Evolutionary conservation across 2,329 filamentous ascomycete genomes (phyloP), one percentile per base, ranked within the genome.

Genomic region (Metarhizium robertsii): DNA sequence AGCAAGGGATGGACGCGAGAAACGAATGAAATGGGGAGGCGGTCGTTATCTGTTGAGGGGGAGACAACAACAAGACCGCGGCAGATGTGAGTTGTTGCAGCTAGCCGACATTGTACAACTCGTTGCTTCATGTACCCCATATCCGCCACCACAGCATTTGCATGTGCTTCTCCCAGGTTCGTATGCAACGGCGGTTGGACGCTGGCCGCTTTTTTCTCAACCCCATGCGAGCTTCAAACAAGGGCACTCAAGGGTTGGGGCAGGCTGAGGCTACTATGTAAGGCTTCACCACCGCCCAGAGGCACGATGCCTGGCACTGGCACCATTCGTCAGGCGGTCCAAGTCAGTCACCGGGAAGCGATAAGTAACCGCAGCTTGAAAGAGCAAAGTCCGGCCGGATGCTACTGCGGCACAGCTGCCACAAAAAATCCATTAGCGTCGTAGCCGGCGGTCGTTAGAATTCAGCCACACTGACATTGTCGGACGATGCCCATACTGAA

Each of bases 1-100:
- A 57, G 53, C 49, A 54, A 48, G 53, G 55, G 40, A 40, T 49
- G 29, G 43, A 49, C 52, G 50, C 45, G 34, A 30, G n/a, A 16
- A 43, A 14, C n/a, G 29, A 30, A 43, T 40, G n/a, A 48, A 18
- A 18, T 25, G 52, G 40, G 52, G 49, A 45, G 14, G 42, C 47
- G 52, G 45, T 8, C 54, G 34, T 46, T 18, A n/a, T 46, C 43
- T 46, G n/a, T 25, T 46, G 43, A 46, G n/a, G 43, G 43, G 18
- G 43, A 25, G 18, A 20, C n/a, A 25, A 25, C 43, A 25, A 7
- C n/a, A 10, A 20, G 6, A 25, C 7, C 43, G 25, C 2, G 43
- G n/a, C 13, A 13, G 43, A 25, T 20, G 25, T 3, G 25, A 25
- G 25, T 25, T 25, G 25, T 25, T 4, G 25, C 25, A 25, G 25